These are phyloP conservation scores for Dalbergia cultrata DNA, from an alignment of 306 rosid genomes.

Conservation along the genomic window DNA sequence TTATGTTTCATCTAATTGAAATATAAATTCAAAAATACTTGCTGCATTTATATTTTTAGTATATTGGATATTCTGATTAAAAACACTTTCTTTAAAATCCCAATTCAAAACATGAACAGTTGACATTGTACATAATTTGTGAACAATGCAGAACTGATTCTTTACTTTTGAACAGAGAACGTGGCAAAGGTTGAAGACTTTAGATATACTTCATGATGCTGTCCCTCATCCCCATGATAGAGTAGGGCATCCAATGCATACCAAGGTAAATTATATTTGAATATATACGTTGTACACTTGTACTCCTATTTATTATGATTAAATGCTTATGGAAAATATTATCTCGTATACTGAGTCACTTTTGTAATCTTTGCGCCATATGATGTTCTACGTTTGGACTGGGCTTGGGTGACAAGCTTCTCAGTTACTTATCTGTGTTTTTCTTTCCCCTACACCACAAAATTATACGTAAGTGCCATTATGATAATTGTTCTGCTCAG, in stretches of 20 bases:
- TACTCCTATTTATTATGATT: conserved; percentile 13
- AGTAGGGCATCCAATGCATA: conserved; percentile 85
- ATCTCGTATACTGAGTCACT: conserved; percentile 11
- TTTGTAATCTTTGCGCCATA: neutral
- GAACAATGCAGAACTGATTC: conserved; percentile 33
- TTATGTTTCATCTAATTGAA: conserved; percentile 12
- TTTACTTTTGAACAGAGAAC: conserved; percentile 65
- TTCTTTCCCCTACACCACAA: neutral
- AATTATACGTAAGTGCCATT: neutral
- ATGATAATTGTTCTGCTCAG: conserved; percentile 50
- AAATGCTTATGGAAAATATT: neutral
- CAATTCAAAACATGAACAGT: conserved; percentile 1
- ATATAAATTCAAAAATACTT: conserved; percentile 19
- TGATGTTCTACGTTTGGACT: conserved; percentile 19
- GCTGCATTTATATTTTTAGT: conserved; percentile 28
- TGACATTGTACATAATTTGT: conserved; percentile 14
- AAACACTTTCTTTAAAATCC: neutral
- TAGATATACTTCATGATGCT: conserved; percentile 75
- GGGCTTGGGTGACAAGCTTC: conserved; percentile 38
- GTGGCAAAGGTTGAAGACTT: conserved; percentile 74
- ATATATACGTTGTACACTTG: neutral
- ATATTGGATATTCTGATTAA: neutral
- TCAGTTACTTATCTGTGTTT: conserved; percentile 7
- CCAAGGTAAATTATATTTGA: conserved; percentile 62
- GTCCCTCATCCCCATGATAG: conserved; percentile 71